These are phyloP conservation scores for Citrus medica DNA, from an alignment of 345 rosid species.

Conservation along the genomic window DNA sequence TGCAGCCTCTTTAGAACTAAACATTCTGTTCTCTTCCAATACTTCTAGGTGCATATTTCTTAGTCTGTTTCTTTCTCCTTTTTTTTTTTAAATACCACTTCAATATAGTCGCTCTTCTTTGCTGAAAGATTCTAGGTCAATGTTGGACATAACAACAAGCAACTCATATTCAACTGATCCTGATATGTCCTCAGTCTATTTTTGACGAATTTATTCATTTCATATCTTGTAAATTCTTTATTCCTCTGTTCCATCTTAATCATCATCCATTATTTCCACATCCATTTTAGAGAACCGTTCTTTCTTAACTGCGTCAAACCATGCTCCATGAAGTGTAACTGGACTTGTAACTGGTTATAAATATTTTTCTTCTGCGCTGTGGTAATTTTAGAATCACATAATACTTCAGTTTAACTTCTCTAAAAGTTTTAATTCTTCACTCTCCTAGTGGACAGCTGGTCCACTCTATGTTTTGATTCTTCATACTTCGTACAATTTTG, in stretches of 20 bases:
- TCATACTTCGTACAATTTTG: too few relatives aligned
- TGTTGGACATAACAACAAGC: background rate
- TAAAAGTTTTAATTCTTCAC: too few relatives aligned
- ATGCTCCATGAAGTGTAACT: too few relatives aligned
- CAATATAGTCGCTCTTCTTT: background rate
- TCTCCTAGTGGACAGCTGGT: too few relatives aligned
- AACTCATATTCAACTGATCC: background rate
- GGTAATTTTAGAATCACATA: background rate
- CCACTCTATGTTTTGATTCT: too few relatives aligned
- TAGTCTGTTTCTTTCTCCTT: background rate
- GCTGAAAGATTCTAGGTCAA: background rate
- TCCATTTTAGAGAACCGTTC: background rate
- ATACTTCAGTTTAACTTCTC: background rate
- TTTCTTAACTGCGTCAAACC: background rate
- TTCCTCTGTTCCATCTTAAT: background rate
- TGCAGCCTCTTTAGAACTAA: background rate
- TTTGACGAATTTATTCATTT: background rate
- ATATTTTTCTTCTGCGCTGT: background rate
- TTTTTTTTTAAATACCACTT: background rate
- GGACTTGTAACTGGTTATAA: background rate
- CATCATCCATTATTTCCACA: background rate
- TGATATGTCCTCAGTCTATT: background rate
- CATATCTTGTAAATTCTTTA: too few relatives aligned
- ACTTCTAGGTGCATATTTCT: background rate
- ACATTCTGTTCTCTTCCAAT: background rate